These are phyloP conservation scores for Fusarium sp. DNA, from an alignment of 2,329 filamentous ascomycete species.

Conservation along the genomic window DNA sequence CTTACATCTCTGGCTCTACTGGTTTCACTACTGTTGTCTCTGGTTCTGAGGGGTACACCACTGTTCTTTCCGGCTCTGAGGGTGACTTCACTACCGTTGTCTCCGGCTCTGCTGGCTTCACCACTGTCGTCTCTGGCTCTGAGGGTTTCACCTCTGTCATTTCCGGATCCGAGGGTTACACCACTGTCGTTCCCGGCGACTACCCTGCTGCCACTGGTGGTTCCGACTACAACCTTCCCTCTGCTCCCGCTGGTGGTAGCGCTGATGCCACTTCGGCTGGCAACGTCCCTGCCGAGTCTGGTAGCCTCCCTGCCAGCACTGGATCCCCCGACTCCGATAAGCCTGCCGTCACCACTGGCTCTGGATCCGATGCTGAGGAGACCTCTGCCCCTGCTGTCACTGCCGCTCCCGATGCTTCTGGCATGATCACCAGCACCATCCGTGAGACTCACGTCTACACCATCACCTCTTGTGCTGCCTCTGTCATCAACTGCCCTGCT, in stretches of 20 bases:
- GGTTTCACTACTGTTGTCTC: constrained; percentile 4
- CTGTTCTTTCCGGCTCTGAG: constrained; percentile 7
- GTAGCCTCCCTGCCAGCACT: constrained; percentile 10
- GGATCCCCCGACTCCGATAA: neutral
- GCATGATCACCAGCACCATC: constrained; percentile 40
- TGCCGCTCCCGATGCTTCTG: constrained; percentile 20
- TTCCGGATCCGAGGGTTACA: constrained; percentile 4
- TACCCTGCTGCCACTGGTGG: neutral
- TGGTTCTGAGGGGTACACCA: constrained; percentile 11
- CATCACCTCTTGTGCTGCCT: constrained; percentile 53
- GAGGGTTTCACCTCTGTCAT: constrained; percentile 17
- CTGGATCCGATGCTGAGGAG: constrained; percentile 15
- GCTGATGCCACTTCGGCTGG: constrained; percentile 10
- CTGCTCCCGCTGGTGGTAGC: neutral
- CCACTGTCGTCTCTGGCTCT: constrained; percentile 10
- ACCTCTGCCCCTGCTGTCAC: constrained; percentile 21
- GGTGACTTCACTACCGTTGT: constrained; percentile 20
- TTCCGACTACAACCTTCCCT: neutral
- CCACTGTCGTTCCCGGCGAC: neutral
- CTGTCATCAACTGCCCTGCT: constrained; percentile 55
- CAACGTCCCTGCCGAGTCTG: constrained; percentile 8
- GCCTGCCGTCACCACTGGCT: constrained; percentile 6
- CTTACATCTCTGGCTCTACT: constrained; percentile 11
- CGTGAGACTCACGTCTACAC: constrained; percentile 44
- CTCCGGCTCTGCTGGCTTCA: constrained; percentile 17